These are phyloP conservation scores for Ceratobasidium sp. DNA, from an alignment of 1,284 basidiomycete genomes.

Conservation along the genomic window DNA sequence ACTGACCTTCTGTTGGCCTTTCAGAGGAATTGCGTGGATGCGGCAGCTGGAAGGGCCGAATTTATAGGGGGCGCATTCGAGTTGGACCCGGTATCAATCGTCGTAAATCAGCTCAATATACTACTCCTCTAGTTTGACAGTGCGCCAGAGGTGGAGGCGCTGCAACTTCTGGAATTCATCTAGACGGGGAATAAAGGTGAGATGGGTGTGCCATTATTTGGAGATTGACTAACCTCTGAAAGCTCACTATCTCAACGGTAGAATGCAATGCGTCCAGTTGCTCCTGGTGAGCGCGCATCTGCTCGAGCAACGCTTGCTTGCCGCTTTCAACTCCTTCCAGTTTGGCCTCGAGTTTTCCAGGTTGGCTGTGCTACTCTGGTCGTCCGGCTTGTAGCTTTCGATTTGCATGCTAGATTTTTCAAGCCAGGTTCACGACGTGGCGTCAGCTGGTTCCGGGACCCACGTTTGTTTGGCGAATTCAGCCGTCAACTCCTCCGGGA, in stretches of 20 bases:
- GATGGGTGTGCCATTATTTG: neutral
- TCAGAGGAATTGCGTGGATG: constrained; percentile 15
- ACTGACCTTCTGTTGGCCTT: constrained; percentile 33
- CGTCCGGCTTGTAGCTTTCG: constrained; percentile 56
- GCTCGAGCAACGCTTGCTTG: constrained; percentile 25
- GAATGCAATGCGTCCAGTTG: constrained; percentile 35
- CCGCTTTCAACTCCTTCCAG: constrained; percentile 56
- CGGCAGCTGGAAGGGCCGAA: constrained; percentile 31
- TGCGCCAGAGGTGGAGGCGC: constrained; percentile 34
- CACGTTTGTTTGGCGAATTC: constrained; percentile 62
- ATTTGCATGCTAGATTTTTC: constrained; percentile 56
- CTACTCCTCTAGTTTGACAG: constrained; percentile 39
- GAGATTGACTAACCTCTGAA: constrained; percentile 23
- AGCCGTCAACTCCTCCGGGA: neutral
- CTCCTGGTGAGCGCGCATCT: constrained; percentile 37
- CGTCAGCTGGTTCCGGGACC: constrained; percentile 45
- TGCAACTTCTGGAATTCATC: constrained; percentile 41
- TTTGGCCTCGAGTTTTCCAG: constrained; percentile 57
- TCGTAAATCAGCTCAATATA: constrained; percentile 33
- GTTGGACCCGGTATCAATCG: constrained; percentile 24
- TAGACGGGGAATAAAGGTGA: neutral
- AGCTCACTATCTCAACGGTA: constrained; percentile 37
- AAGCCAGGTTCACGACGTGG: constrained; percentile 38
- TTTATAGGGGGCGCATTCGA: constrained; percentile 23
- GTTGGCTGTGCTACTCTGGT: constrained; percentile 56